Evolutionary conservation across 768 basidiomycete genomes (phyloP).

Genomic region (Agaricus sinodeliciosus): DNA sequence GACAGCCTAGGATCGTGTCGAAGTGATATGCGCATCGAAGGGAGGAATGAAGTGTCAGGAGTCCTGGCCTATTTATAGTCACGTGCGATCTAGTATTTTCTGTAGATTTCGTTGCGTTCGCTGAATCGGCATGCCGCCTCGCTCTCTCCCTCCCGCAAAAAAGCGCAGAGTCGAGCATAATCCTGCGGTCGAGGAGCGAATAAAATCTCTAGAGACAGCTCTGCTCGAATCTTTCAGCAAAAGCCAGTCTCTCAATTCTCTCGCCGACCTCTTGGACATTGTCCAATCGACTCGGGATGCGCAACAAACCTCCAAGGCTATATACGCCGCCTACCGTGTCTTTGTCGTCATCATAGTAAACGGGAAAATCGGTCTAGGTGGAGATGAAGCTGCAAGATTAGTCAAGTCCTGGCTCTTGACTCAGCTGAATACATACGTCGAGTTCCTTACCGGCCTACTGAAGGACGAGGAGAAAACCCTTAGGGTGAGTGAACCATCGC

Average conservation of each 20-base stretch:
- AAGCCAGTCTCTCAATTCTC: constrained; percentile 64
- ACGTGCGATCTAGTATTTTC: no score
- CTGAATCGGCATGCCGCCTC: constrained; percentile 12
- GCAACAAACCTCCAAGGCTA: constrained; percentile 57
- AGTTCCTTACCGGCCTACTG: constrained; percentile 61
- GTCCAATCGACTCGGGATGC: constrained; percentile 42
- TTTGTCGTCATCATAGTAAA: constrained; percentile 59
- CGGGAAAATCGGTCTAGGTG: constrained; percentile 45
- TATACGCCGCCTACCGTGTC: constrained; percentile 78
- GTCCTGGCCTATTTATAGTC: no score
- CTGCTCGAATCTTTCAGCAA: constrained; percentile 46
- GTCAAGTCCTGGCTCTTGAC: constrained; percentile 82
- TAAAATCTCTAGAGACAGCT: constrained; percentile 47
- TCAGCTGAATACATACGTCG: constrained; percentile 61
- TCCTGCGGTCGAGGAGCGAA: constrained; percentile 17
- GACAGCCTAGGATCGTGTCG: no score
- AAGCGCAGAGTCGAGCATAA: constrained; percentile 38
- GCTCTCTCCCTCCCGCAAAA: constrained; percentile 48
- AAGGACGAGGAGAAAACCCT: constrained; percentile 72
- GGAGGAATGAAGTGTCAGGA: no score
- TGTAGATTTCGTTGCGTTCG: no score
- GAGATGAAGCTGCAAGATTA: constrained; percentile 50
- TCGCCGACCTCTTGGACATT: constrained; percentile 69
- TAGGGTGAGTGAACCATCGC: constrained; percentile 42
- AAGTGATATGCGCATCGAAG: no score